Evolutionary conservation across 83 land plant species (phyloP).

Genomic region (Picea abies): DNA sequence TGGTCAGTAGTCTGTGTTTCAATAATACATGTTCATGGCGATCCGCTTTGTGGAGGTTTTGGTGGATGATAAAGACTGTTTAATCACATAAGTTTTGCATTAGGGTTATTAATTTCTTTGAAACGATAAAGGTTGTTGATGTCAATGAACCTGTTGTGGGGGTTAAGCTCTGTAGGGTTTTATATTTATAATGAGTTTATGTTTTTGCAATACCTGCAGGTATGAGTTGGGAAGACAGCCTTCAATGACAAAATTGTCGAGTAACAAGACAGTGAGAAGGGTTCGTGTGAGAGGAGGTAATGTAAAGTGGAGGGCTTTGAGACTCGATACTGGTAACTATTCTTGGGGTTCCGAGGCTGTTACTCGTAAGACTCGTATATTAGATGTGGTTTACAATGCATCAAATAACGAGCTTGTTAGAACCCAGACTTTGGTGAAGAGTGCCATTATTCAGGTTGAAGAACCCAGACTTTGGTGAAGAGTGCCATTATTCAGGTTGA

Average conservation of each 20-base stretch:
- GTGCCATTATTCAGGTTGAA: constrained; percentile 69
- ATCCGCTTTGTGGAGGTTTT: not conserved
- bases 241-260: constrained; percentile 60
- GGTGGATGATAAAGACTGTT: constrained; percentile 22
- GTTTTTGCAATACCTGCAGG: constrained; percentile 22
- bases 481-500: constrained; percentile 70
- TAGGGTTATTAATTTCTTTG: not conserved
- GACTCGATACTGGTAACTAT: constrained; percentile 42
- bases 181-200: not conserved
- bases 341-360: constrained; percentile 62
- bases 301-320: constrained; percentile 50
- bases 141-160: not conserved
- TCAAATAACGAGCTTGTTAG: constrained; percentile 48
- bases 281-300: constrained; percentile 56
- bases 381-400: constrained; percentile 62
- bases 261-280: constrained; percentile 55
- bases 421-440: constrained; percentile 57
- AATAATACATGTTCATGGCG: no score
- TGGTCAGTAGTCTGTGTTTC: no score
- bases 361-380: constrained; percentile 46
- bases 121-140: not conserved
- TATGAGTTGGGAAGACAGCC: constrained; percentile 80
- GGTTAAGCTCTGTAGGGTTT: not conserved
- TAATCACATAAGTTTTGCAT: constrained; percentile 22
- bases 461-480: constrained; percentile 59